A percentile compares a stretch with the other conserved stretches of the same genome.
These are phyloP conservation scores for Sclerotinia trifoliorum DNA, from an alignment of 2,329 filamentous ascomycete genomes.

Conservation along the genomic window DNA sequence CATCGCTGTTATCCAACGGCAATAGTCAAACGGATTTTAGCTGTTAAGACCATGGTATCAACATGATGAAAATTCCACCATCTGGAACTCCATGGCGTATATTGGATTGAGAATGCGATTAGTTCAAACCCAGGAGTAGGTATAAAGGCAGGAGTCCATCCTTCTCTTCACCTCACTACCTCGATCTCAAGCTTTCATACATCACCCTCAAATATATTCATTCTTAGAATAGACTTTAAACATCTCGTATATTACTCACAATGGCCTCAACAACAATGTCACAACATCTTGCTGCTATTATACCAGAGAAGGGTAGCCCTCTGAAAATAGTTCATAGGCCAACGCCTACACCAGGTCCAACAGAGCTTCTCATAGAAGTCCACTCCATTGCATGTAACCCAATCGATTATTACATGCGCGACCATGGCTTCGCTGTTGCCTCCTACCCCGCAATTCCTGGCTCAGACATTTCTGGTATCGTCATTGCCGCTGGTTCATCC, in stretches of 20 bases:
- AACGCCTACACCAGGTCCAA: conserved; percentile 43
- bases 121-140: neutral
- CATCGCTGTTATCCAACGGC: neutral
- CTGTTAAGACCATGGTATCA: neutral
- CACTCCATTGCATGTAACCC: conserved; percentile 46
- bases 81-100: neutral
- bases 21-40: neutral
- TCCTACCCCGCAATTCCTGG: conserved; percentile 30
- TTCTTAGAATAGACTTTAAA: neutral
- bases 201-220: neutral
- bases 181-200: neutral
- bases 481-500: conserved; percentile 23
- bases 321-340: conserved; percentile 15
- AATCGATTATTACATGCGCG: conserved; percentile 40
- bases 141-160: neutral
- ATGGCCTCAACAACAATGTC: neutral
- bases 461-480: conserved; percentile 28
- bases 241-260: neutral
- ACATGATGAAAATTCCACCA: neutral
- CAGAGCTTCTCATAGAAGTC: conserved; percentile 44
- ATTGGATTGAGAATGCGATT: neutral
- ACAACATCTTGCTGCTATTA: conserved; percentile 17
- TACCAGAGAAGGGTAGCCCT: neutral
- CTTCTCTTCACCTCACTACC: neutral
- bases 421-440: conserved; percentile 38